Evolutionary conservation across 192 early-diverging fungal genomes (phyloP).

Genomic region (Obelidium mucronatum): DNA sequence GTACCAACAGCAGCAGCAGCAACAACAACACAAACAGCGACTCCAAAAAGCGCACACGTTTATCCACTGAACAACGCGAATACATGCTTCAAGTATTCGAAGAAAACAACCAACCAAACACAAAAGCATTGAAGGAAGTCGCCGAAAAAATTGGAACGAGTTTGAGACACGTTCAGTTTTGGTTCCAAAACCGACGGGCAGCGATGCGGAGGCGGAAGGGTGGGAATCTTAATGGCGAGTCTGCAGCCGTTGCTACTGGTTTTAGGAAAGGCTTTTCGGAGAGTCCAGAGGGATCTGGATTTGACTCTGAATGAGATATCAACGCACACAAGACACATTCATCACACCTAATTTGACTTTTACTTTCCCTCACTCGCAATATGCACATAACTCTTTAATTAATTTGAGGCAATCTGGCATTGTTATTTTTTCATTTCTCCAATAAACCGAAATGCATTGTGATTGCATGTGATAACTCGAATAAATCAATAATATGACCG

Average conservation of each 20-base stretch:
- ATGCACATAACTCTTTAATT: no score
- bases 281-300: no score
- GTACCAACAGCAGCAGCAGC: background rate
- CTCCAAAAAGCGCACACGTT: background rate
- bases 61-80: background rate
- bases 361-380: background rate
- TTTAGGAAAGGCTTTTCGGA: background rate
- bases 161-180: constrained; percentile 16
- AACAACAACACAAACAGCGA: background rate
- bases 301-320: background rate
- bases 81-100: background rate
- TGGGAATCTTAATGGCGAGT: background rate
- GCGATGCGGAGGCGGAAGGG: background rate
- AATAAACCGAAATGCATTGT: no score
- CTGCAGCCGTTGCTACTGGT: background rate
- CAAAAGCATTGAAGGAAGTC: background rate
- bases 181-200: constrained; percentile 30
- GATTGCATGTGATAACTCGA: no score
- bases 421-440: no score
- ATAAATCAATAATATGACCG: no score
- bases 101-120: constrained; percentile 7
- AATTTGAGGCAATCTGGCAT: no score
- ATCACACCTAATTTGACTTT: background rate
- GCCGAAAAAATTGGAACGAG: background rate
- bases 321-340: background rate